These are phyloP conservation scores for Picea mariana DNA, from an alignment of 83 land plant genomes.

Conservation along the genomic window DNA sequence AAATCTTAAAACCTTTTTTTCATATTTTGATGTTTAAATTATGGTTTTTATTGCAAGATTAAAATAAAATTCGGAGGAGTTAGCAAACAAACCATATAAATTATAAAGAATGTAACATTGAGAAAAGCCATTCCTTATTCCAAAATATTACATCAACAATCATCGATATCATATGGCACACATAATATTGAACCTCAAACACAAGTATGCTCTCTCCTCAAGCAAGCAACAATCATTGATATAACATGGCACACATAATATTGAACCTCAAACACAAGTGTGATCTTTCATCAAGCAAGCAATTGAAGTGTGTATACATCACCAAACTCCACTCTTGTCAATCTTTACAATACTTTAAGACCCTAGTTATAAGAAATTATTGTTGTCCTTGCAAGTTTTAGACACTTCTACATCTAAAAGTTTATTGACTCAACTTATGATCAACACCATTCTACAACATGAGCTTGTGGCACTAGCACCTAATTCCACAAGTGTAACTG, in stretches of 20 bases:
- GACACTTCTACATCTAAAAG: constrained; percentile 1
- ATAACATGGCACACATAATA: no score
- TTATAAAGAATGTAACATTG: background rate
- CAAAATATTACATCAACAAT: constrained; percentile 8
- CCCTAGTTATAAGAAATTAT: background rate
- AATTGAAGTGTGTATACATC: constrained; percentile 1
- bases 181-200: no score
- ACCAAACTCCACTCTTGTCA: background rate
- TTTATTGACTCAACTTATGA: background rate
- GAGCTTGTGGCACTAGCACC: background rate
- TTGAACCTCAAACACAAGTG: background rate
- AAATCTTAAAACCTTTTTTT: background rate
- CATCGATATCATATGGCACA: no score
- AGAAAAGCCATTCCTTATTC: background rate
- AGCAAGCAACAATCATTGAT: no score
- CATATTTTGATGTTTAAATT: background rate
- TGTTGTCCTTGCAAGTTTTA: constrained; percentile 3
- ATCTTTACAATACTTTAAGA: constrained; percentile 3
- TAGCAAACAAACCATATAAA: background rate
- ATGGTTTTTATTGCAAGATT: background rate
- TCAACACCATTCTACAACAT: background rate
- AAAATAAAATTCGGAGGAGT: background rate
- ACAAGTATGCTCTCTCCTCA: no score
- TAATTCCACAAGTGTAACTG: background rate
- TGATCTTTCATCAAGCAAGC: background rate